Base-by-base conservation (phyloP, 2,329 filamentous ascomycete genomes). In the Colletotrichum australisinense region DNA sequence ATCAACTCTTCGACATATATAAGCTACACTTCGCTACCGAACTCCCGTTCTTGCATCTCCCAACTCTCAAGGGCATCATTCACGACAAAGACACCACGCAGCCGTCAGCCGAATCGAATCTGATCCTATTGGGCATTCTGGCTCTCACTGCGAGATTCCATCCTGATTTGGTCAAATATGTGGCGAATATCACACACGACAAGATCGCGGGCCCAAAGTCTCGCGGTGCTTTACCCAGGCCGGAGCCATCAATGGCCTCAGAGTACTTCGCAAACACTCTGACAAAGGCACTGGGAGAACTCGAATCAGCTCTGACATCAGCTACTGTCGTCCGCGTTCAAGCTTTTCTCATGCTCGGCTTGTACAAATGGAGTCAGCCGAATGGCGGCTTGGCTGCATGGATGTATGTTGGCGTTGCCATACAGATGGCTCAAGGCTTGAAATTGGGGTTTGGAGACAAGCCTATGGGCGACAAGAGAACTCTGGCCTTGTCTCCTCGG, bases 1-100 rank as follows among this genome's bases (percentile, higher is more conserved):
- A 88, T 53, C 89, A 93, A 77, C 83, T 94, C 49, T 92, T 93
- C 76, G 89, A 90, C 76, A 89, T 94, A 30, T 94, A 92, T 80
- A 90, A 92, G 77, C 85, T 91, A 55, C 92, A 95, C 78, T 94
- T 92, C 79, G 91, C 91, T 0, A 91, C 92, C 1, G 93, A 94
- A 78, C 86, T 95, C 49, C 90, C 93, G 0, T 95, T 95, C 77
- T 80, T 95, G 8, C 93, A 94, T 78, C 84, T 92, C 6, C 88
- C 90, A 2, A 92, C 89, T 0, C 89, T 94, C 75, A 88, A 88
- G 76, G 85, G 87, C 73, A 85, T 84, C 69, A 83, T 88, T 74
- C 83, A 83, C 74, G 83, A 82, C 70, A 83, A 81, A 64, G 80
- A 76, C 75, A 24, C 78, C 78, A 56, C 79, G 52, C 82, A 85